Percentiles rank a stretch among this genome's conserved stretches.
Evolutionary conservation across 176 grass and related monocot genomes (phyloP).

Genomic region (Cymbopogon citratus): DNA sequence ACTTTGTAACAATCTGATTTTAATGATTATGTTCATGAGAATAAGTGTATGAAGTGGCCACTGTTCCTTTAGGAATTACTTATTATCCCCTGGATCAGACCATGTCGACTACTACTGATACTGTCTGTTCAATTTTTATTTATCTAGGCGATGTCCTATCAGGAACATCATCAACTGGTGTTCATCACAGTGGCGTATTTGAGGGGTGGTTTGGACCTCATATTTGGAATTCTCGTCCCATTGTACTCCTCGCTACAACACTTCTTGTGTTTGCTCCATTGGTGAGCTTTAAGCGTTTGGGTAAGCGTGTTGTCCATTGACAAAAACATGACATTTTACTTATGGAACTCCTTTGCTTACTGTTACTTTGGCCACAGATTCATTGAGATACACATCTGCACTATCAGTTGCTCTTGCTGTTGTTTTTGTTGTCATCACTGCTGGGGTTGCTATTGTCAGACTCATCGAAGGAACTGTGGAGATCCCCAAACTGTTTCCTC

Average conservation of each 20-base stretch:
- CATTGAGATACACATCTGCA: conserved; percentile 83
- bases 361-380: conserved; percentile 43
- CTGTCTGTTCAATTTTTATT: not conserved
- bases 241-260: conserved; percentile 70
- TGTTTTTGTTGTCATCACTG: conserved; percentile 71
- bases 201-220: conserved; percentile 92
- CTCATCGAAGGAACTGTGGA: conserved; percentile 54
- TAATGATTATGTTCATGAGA: not conserved
- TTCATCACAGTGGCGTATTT: conserved; percentile 69
- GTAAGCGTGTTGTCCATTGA: conserved; percentile 37
- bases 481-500: conserved; percentile 66
- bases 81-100: not conserved
- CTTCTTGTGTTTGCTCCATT: conserved; percentile 79
- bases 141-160: conserved; percentile 60
- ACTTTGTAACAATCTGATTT: not conserved
- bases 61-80: not conserved
- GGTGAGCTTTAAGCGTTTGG: conserved; percentile 73
- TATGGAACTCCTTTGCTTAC: not conserved
- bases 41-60: not conserved
- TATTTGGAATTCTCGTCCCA: conserved; percentile 60
- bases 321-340: not conserved
- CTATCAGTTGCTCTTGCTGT: conserved; percentile 83
- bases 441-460: conserved; percentile 69
- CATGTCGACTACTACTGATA: not conserved
- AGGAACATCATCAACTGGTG: conserved; percentile 75